These are phyloP conservation scores for Boletellus ananas DNA, from an alignment of 768 basidiomycete genomes.

Conservation along the genomic window DNA sequence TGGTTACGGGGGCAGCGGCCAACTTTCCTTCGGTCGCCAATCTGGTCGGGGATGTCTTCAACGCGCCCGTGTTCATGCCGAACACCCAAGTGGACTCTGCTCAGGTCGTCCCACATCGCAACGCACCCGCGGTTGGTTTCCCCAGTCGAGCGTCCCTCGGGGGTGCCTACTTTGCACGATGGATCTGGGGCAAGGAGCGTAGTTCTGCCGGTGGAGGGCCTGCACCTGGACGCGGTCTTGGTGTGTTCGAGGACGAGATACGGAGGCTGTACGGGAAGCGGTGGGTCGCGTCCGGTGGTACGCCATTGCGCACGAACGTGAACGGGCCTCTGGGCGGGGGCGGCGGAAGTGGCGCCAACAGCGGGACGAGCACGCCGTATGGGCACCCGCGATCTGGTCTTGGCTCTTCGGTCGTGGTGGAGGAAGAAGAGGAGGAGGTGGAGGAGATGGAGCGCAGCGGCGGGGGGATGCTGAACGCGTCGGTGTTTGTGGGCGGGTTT, in stretches of 20 bases:
- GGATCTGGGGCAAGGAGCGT: constrained; percentile 77
- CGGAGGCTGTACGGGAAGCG: constrained; percentile 65
- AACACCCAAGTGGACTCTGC: constrained; percentile 74
- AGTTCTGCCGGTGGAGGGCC: constrained; percentile 27
- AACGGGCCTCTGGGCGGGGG: constrained; percentile 36
- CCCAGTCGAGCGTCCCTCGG: constrained; percentile 70
- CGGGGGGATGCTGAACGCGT: constrained; percentile 23
- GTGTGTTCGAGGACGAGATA: constrained; percentile 79
- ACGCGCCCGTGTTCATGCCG: constrained; percentile 74
- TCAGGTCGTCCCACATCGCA: constrained; percentile 63
- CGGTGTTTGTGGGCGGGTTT: constrained; percentile 34
- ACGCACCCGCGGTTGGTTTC: constrained; percentile 67
- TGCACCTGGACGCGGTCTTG: constrained; percentile 38
- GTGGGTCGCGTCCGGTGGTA: constrained; percentile 66
- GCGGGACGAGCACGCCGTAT: constrained; percentile 68
- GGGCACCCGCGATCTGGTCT: constrained; percentile 52
- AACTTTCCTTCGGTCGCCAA: constrained; percentile 83
- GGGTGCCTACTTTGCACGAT: constrained; percentile 74
- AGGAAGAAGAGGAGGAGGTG: constrained; percentile 76
- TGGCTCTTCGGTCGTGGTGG: constrained; percentile 50
- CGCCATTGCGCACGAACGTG: constrained; percentile 56
- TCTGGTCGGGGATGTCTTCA: constrained; percentile 78
- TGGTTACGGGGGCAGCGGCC: constrained; percentile 76
- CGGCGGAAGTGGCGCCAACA: constrained; percentile 51
- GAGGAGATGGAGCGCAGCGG: constrained; percentile 49